Base-by-base conservation (phyloP, 805 yeast genomes). In the Limtongia smithiae region DNA sequence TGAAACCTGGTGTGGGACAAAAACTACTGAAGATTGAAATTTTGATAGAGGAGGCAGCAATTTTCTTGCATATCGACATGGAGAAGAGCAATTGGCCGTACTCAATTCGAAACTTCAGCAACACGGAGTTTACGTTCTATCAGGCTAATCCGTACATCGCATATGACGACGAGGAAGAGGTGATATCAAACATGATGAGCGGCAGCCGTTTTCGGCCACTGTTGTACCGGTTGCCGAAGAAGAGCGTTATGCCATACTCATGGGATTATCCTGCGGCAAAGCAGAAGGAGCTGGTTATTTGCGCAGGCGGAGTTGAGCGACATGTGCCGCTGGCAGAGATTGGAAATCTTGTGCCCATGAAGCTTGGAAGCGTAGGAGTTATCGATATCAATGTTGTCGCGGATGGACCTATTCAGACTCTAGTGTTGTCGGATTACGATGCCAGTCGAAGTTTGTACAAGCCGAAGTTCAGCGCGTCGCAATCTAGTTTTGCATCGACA, bases 231-330 rank as follows among this genome's bases (percentile, higher is more conserved):
- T 75, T 94, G 11, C 97, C 97, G 0, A 81, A 95, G 1, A 80
- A 80, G 61, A 85, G 96, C 68, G 95, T 88, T 2, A 93, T 93
- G 97, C 96, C 97, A 0, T 93, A 93, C 65, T 87, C 98, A 0
- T 93, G 96, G 90, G 98, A 93, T 65, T 93, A 78, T 68, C 98
- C 98, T 0, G 88, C 94, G 44, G 97, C 96, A 0, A 70, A 78
- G 8, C 77, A 83, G 39, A 90, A 89, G 65, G 96, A 90, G 62
- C 68, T 93, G 28, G 75, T 88, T 3, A 66, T 93, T 30, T 73
- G 89, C 50, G 74, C 84, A 9, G 83, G 82, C 41, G 85, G 85
- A 1, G 73, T 82, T 25, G 90, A 85, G 62, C 74, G 97, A 50
- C 79, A 80, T 40, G 76, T 94, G 18, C 94, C 88, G 61, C 68